Evolutionary conservation across 1,284 basidiomycete species (phyloP).

Genomic region (Vanrija sp.): DNA sequence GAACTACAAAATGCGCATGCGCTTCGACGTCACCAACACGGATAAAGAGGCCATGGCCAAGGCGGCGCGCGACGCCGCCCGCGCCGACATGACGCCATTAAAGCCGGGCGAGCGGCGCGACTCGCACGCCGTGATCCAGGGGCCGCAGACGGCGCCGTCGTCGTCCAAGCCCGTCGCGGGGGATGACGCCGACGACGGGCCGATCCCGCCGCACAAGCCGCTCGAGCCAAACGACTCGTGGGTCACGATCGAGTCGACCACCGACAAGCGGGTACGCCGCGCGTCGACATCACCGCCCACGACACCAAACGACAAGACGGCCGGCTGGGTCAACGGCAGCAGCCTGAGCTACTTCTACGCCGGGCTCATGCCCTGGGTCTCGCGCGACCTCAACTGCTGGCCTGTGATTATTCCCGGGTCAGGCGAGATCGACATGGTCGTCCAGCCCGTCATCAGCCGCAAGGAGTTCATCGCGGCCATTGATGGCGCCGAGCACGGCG

Average conservation of each 20-base stretch:
- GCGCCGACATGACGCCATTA: constrained; percentile 3
- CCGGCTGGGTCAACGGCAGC: constrained; percentile 63
- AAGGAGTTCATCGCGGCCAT: constrained; percentile 59
- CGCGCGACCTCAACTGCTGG: constrained; percentile 78
- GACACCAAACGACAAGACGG: background rate
- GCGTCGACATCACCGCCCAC: background rate
- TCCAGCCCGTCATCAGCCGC: constrained; percentile 64
- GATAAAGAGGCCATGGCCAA: constrained; percentile 68
- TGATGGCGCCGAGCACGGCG: constrained; percentile 65
- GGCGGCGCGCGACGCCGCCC: constrained; percentile 32
- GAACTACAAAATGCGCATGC: constrained; percentile 65
- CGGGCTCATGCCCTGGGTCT: constrained; percentile 53
- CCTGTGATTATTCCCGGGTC: constrained; percentile 74
- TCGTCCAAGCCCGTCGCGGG: background rate
- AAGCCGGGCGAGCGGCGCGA: background rate
- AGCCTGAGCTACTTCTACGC: constrained; percentile 66
- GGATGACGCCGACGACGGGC: constrained; percentile 14
- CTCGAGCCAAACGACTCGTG: constrained; percentile 41
- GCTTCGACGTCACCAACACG: constrained; percentile 63
- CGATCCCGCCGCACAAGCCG: constrained; percentile 22
- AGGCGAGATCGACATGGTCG: constrained; percentile 72
- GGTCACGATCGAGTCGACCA: constrained; percentile 34
- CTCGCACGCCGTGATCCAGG: constrained; percentile 9
- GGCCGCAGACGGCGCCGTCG: constrained; percentile 2
- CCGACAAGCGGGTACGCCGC: background rate